These are phyloP conservation scores for Fusarium pseudocircinatum DNA, from an alignment of 2,329 filamentous ascomycete species.

Conservation along the genomic window DNA sequence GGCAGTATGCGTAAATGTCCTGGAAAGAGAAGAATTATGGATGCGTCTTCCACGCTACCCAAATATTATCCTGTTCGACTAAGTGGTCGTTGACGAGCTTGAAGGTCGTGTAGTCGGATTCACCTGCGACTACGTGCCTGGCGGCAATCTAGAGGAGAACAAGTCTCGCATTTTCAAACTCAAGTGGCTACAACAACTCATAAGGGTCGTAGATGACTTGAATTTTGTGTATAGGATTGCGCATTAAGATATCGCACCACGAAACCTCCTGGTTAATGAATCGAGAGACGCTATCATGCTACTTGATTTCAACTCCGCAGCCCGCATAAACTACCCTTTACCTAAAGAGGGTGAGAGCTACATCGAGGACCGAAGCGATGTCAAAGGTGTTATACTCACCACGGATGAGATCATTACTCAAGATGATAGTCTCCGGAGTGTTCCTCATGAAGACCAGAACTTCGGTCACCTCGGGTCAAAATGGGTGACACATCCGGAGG, in stretches of 20 bases:
- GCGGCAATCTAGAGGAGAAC: constrained; percentile 45
- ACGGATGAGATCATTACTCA: constrained; percentile 51
- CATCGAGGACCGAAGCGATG: constrained; percentile 42
- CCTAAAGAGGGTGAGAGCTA: constrained; percentile 1
- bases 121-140: constrained; percentile 45
- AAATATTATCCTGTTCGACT: constrained; percentile 48
- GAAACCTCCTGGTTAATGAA: constrained; percentile 51
- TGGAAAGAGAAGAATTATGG: constrained; percentile 50
- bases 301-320: constrained; percentile 50
- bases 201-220: constrained; percentile 44
- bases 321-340: constrained; percentile 24
- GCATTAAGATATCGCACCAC: constrained; percentile 52
- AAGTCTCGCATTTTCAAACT: constrained; percentile 47
- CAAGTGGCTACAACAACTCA: constrained; percentile 50
- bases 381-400: constrained; percentile 50
- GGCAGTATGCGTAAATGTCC: constrained; percentile 18
- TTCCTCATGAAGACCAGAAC: too few relatives aligned
- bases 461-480: too few relatives aligned
- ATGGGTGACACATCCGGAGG: too few relatives aligned
- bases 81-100: constrained; percentile 46
- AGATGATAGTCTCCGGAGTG: too few relatives aligned
- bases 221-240: constrained; percentile 50
- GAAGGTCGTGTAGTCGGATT: constrained; percentile 49
- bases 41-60: constrained; percentile 49
- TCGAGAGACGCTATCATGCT: constrained; percentile 47